Percentiles rank a stretch among this genome's conserved stretches.
Conservation (phyloP, 1,284 basidiomycete species). For the Austroboletus novae-zelandiae region DNA sequence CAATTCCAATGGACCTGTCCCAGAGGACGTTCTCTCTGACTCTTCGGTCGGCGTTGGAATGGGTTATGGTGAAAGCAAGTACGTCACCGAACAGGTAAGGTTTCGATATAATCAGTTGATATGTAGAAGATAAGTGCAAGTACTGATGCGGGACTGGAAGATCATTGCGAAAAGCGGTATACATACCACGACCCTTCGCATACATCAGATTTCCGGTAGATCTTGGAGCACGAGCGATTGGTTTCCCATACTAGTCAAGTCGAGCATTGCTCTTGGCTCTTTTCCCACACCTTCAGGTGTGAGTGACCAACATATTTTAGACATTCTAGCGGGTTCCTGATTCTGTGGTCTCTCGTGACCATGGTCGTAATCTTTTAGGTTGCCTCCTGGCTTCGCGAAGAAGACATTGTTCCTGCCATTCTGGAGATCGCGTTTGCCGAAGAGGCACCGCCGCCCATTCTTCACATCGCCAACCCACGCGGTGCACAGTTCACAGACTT, state of each 20-base stretch:
- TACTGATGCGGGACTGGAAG: not conserved
- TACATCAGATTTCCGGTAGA: conserved; percentile 31
- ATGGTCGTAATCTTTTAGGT: conserved; percentile 2
- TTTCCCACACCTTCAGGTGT: conserved; percentile 30
- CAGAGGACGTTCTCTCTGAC: conserved; percentile 29
- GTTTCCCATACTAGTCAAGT: conserved; percentile 31
- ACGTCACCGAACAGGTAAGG: conserved; percentile 8
- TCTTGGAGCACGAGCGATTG: conserved; percentile 31
- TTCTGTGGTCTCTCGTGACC: not conserved
- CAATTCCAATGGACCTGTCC: conserved; percentile 33
- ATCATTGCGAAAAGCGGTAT: conserved; percentile 26
- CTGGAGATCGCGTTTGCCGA: conserved; percentile 19
- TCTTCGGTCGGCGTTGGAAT: conserved; percentile 9
- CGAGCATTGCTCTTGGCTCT: conserved; percentile 22
- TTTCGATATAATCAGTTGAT: not conserved
- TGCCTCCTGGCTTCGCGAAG: conserved; percentile 24
- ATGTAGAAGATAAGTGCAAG: not conserved
- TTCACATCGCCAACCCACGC: conserved; percentile 28
- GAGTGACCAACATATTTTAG: conserved; percentile 3
- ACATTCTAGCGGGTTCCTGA: too few species aligned
- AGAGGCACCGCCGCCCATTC: not conserved
- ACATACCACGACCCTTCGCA: conserved; percentile 22
- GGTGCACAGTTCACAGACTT: conserved; percentile 16
- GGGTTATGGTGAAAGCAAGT: conserved; percentile 7
- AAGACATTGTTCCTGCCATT: conserved; percentile 16